phyloP scores from a whole-genome alignment of 2,329 filamentous ascomycete species.

The Penicillium sp. region DNA sequence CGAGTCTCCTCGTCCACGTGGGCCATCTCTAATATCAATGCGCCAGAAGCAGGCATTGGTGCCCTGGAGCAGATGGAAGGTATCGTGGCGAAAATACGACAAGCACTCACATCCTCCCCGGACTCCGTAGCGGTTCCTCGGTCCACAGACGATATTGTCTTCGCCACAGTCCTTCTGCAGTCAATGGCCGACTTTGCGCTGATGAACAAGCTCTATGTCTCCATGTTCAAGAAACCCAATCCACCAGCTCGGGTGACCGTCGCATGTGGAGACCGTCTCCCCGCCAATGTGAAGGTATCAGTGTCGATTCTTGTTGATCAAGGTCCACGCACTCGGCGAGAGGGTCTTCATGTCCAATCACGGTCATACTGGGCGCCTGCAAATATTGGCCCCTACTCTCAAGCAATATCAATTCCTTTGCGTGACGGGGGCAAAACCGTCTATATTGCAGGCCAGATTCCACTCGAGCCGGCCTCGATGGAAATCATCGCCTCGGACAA shows the following conservation, averaged over 20 bases:
- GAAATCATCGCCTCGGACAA: conserved; percentile 26
- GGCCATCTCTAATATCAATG: conserved; percentile 35
- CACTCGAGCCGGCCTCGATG: conserved; percentile 78
- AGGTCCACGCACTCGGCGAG: conserved; percentile 27
- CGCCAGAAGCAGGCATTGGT: conserved; percentile 33
- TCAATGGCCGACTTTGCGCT: conserved; percentile 71
- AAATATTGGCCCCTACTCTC: conserved; percentile 95
- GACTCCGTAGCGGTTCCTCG: conserved; percentile 7
- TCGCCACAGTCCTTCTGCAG: conserved; percentile 62
- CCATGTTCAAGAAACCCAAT: conserved; percentile 68
- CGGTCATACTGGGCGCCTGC: conserved; percentile 96
- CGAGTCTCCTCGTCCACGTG: conserved; percentile 23
- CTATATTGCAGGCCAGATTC: conserved; percentile 84
- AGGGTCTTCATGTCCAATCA: conserved; percentile 79
- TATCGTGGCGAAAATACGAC: conserved; percentile 24
- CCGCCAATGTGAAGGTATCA: conserved; percentile 55
- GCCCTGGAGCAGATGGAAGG: conserved; percentile 38
- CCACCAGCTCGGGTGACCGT: conserved; percentile 82
- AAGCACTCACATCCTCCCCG: conserved; percentile 3
- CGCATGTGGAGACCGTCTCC: conserved; percentile 64
- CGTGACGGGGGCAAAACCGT: conserved; percentile 41
- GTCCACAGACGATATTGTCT: conserved; percentile 39
- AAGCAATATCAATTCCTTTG: conserved; percentile 56
- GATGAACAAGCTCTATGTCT: conserved; percentile 70
- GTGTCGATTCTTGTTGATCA: conserved; percentile 48